Base-by-base conservation (phyloP, 2,329 filamentous ascomycete species). In the Lachnellula arida region DNA sequence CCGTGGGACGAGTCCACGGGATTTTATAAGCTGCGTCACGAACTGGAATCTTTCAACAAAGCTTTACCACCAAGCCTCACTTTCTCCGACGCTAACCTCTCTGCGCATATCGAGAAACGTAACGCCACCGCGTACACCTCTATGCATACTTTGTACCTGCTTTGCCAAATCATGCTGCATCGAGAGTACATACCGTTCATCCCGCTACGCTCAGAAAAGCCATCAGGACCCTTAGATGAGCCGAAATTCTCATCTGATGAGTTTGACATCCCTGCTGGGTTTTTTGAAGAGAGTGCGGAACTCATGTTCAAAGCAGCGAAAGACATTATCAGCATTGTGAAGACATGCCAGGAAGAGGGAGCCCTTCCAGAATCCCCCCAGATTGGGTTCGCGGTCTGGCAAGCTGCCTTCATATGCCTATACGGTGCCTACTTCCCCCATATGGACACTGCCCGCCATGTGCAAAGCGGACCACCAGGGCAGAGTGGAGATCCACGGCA, bases 101-200 rank as follows among this genome's bases (percentile, higher is more conserved):
- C 82, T 63, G 82, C 81, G 23, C 85, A 89, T 64, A 83, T 87
- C 62, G 82, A 81, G 58, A 78, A 82, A 53, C 78, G 82, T 43
- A 82, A 81, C 1, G 82, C 82, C 1, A 85, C 84, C 46, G 78
- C 81, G 7, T 90, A 86, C 65, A 80, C 85, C 9, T 78, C 87
- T 3, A 73, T 90, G 53, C 87, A 90, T 64, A 83, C 85, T 63
- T 78, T 88, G 0, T 80, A 82, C 56, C 79, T 81, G 1, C 74
- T 89, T 2, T 88, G 84, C 66, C 78, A 80, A 54, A 84, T 90
- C 59, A 82, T 87, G 73, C 75, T 89, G 28, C 83, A 88, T 64
- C 77, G 86, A 59, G 85, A 88, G 67, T 88, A 85, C 59, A 77
- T 88, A 25, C 84, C 85, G 0, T 87, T 86, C 64, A 77, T 86